These are phyloP conservation scores for Talaromyces atroroseus DNA, from an alignment of 2,329 filamentous ascomycete species.

Conservation along the genomic window DNA sequence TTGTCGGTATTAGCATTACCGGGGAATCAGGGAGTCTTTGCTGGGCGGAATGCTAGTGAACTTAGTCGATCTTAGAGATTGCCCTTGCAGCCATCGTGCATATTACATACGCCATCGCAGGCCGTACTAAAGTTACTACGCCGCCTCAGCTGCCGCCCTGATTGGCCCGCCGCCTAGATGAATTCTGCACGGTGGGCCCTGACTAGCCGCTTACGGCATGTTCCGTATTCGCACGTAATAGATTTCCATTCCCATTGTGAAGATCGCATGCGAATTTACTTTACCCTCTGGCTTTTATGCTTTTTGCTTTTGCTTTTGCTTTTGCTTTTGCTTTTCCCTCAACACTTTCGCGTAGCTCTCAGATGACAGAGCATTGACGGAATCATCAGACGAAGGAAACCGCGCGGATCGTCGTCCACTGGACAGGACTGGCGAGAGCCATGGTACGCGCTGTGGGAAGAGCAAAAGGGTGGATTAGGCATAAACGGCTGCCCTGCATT, in stretches of 20 bases:
- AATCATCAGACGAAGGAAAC: neutral
- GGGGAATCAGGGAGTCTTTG: neutral
- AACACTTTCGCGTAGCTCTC: neutral
- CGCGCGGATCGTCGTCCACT: slow-evolving; percentile 10
- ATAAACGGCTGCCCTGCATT: slow-evolving; percentile 13
- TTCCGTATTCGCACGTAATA: neutral
- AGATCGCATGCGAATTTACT: neutral
- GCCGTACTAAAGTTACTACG: neutral
- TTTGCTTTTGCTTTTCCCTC: too few relatives aligned
- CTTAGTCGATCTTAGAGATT: neutral
- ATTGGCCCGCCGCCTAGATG: neutral
- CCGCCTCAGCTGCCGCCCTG: neutral
- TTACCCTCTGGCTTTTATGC: too few relatives aligned
- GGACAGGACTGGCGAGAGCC: slow-evolving; percentile 21
- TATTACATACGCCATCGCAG: neutral
- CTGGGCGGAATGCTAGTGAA: neutral
- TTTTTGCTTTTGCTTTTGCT: too few relatives aligned
- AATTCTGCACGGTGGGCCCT: slow-evolving; percentile 1
- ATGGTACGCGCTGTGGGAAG: slow-evolving; percentile 21
- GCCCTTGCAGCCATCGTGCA: neutral
- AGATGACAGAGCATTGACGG: neutral
- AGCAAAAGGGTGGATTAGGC: neutral
- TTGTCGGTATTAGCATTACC: neutral
- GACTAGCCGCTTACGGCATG: neutral
- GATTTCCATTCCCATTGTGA: neutral